Evolutionary conservation across 2,329 filamentous ascomycete genomes (phyloP), one percentile per base, ranked within the genome.

Genomic region (Trichoderma sp.): DNA sequence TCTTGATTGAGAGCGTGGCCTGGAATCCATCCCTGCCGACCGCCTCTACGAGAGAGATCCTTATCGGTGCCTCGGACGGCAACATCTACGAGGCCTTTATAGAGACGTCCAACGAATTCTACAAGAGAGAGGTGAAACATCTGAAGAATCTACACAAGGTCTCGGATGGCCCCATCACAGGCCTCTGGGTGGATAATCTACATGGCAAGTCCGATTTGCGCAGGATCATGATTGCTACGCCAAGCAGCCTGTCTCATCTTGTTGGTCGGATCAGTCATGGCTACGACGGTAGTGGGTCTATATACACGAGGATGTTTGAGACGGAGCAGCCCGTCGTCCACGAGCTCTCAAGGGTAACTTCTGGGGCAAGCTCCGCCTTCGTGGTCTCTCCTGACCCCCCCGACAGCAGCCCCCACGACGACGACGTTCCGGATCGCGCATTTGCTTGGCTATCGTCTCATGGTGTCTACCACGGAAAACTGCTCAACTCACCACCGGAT

Each of bases 1-100:
- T 97, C 15, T 83, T 87, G 9, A 92, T 99, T 66, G 93, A 97
- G 76, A 90, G 90, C 68, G 84, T 99, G 67, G 93, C 94, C 43
- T 99, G 95, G 95, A 97, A 96, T 73, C 93, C 95, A 1, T 93
- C 92, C 3, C 82, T 94, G 55, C 95, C 95, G 5, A 98, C 94
- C 9, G 92, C 93, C 3, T 97, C 93, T 1, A 99, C 95, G 3
- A 85, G 95, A 65, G 95, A 99, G 81, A 98, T 99, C 44, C 81
- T 99, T 9, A 79, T 99, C 39, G 95, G 95, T 41, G 90, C 93
- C 10, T 88, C 91, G n/a, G 95, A 98, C 78, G 95, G 95, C 28
- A 95, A 92, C 76, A 87, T 99, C 39, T 98, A 97, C 78, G 95
- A 99, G 78, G 90, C 90, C 19, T 98, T 92, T 72, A 94, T 99